Base-by-base conservation (phyloP, 2,329 filamentous ascomycete genomes). In the Colletotrichum spaethianum region DNA sequence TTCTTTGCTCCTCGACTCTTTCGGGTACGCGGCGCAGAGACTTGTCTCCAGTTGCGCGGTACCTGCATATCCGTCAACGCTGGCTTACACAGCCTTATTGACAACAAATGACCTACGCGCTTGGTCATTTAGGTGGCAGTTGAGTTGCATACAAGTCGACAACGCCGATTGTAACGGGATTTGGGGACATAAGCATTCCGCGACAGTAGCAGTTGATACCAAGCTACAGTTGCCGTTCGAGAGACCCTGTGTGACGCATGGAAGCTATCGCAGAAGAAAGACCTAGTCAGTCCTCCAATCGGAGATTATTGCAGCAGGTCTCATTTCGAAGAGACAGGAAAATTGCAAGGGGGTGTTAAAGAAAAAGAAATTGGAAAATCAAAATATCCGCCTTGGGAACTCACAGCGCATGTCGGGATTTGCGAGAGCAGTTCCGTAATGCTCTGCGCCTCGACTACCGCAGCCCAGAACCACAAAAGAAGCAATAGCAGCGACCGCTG, bases 1-100 rank as follows among this genome's bases (percentile, higher is more conserved):
- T n/a, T 76, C 72, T 1, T 46, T 46, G 18, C 71, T 70, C 20
- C 75, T 67, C 2, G 75, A 76, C 16, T 75, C 70, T 31, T 74
- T 75, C 3, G 75, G 74, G 16, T 75, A 76, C 8, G 63, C 63
- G 56, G 68, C 75, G 46, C 75, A 76, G 20, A 76, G 69, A 4
- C 33, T 56, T 12, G 55, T 66, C 55, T 62, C 48, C 50, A 73
- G 55, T 31, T 59, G 20, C 9, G 52, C 61, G 14, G 70, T 33
- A 26, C 60, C 70, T 73, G 23, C 6, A 11, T 11, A 4, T 6
- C 9, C 16, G 38, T 62, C 62, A 56, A 20, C 12, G 28, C 36
- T 11, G n/a, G 20, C 31, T 55, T 26, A 12, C 2, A 48, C 60
- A 23, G 18, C 4, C 11, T 20, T 20, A 9, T 50, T 2, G 4